Evolutionary conservation across 345 rosid species (phyloP).

Genomic region (Lenwebbia sp.): DNA sequence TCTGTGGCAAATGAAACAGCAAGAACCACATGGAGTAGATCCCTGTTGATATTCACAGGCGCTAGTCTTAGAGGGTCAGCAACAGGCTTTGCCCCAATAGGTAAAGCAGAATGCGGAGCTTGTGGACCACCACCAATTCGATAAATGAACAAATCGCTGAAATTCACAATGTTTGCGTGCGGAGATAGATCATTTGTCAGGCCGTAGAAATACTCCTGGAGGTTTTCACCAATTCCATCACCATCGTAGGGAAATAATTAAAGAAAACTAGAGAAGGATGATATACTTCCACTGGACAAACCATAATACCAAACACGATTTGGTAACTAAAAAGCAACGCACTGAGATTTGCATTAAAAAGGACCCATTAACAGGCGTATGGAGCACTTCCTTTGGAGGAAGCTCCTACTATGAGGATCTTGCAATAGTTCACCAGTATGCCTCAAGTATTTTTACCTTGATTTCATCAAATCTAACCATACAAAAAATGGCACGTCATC

Average conservation of each 20-base stretch:
- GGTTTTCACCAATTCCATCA: neutral
- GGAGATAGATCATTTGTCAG: slow-evolving; percentile 72
- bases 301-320: neutral
- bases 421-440: neutral
- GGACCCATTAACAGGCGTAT: neutral
- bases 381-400: neutral
- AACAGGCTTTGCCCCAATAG: slow-evolving; percentile 62
- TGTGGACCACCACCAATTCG: slow-evolving; percentile 86
- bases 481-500: neutral
- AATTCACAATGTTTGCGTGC: slow-evolving; percentile 50
- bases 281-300: neutral
- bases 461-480: neutral
- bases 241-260: neutral
- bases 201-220: slow-evolving; percentile 87
- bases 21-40: slow-evolving; percentile 65
- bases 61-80: slow-evolving; percentile 58
- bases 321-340: neutral
- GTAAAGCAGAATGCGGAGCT: slow-evolving; percentile 79
- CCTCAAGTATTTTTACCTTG: neutral
- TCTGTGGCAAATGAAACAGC: slow-evolving; percentile 84
- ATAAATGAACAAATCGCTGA: slow-evolving; percentile 54
- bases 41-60: slow-evolving; percentile 44
- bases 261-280: neutral
- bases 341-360: neutral
- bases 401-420: neutral